A percentile compares a stretch with the other conserved stretches of the same genome.
Evolutionary conservation across 2,329 filamentous ascomycete species (phyloP).

Genomic region (Hypoxylon rubiginosum): DNA sequence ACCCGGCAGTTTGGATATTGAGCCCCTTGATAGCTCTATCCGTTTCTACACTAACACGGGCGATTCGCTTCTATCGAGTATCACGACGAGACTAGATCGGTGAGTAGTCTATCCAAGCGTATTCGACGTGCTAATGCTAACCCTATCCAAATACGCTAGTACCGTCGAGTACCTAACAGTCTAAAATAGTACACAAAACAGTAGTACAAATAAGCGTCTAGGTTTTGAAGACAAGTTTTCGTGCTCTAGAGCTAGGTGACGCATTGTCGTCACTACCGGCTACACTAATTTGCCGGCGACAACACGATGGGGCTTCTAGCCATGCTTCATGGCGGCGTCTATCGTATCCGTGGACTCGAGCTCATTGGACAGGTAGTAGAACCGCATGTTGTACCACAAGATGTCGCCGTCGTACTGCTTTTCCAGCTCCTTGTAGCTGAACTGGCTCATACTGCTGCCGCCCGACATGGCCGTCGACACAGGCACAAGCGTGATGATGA

Average conservation of each 20-base stretch:
- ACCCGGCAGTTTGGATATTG: no score
- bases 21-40: no score
- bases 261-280: neutral
- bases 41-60: no score
- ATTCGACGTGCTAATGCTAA: no score
- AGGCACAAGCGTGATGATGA: constrained; percentile 30
- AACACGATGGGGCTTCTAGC: constrained; percentile 10
- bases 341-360: constrained; percentile 13
- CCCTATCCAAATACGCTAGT: no score
- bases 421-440: constrained; percentile 27
- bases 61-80: no score
- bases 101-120: no score
- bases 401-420: constrained; percentile 18
- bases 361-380: constrained; percentile 18
- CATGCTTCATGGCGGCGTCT: constrained; percentile 8
- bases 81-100: no score
- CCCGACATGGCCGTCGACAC: constrained; percentile 26
- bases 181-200: neutral
- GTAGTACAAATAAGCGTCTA: neutral
- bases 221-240: neutral
- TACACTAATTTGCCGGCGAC: constrained; percentile 8
- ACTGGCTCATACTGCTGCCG: constrained; percentile 17
- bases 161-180: no score
- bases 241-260: neutral
- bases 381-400: constrained; percentile 30